Percentiles rank a stretch among this genome's conserved stretches.
Evolutionary conservation across 2,329 filamentous ascomycete species (phyloP).

Genomic region (Dothistroma septosporum): DNA sequence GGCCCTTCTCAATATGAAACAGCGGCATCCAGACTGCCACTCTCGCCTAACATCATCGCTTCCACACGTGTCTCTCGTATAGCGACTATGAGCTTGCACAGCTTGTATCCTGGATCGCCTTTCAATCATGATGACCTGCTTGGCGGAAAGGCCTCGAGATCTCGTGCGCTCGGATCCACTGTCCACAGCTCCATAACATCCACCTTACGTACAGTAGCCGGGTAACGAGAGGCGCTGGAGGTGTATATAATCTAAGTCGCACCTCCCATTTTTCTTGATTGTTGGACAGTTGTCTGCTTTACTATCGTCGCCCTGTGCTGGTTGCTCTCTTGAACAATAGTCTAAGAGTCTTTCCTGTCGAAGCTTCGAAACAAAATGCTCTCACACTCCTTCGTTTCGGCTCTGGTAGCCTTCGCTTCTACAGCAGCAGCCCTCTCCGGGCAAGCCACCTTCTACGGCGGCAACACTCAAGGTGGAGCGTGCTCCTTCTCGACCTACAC

Average conservation of each 20-base stretch:
- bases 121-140: not conserved
- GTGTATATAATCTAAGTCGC: not conserved
- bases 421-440: constrained; percentile 20
- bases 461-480: constrained; percentile 49
- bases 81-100: not conserved
- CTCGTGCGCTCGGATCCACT: not conserved
- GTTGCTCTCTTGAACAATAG: not conserved
- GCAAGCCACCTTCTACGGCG: constrained; percentile 27
- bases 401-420: constrained; percentile 17
- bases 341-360: not conserved
- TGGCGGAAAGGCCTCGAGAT: not conserved
- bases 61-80: not conserved
- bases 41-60: not conserved
- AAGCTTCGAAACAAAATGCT: constrained; percentile 10
- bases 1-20: not conserved
- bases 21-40: not conserved
- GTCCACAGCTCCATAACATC: not conserved
- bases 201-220: not conserved
- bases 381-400: constrained; percentile 10
- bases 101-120: not conserved
- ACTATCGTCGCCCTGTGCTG: not conserved
- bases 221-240: not conserved
- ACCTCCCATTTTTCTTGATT: not conserved
- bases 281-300: not conserved
- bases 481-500: constrained; percentile 63